phyloP scores from a whole-genome alignment of 2,329 filamentous ascomycete species.

The Cytospora leucostoma region DNA sequence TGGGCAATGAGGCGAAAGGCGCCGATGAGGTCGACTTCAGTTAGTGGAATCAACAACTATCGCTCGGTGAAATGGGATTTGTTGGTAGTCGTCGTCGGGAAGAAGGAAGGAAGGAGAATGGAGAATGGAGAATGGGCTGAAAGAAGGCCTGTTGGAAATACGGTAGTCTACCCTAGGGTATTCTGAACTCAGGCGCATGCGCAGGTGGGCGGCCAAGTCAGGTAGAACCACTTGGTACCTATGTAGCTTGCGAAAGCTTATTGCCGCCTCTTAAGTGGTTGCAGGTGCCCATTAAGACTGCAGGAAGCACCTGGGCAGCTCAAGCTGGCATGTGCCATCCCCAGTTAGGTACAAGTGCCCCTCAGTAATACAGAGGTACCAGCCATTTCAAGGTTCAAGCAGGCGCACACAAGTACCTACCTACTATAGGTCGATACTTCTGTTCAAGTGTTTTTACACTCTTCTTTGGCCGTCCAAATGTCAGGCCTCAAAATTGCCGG shows the following conservation, averaged over 20 bases:
- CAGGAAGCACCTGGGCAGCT: background rate
- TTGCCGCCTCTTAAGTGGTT: background rate
- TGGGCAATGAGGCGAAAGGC: conserved; percentile 7
- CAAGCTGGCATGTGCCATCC: background rate
- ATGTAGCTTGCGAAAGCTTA: background rate
- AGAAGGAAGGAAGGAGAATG: background rate
- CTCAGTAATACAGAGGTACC: too few relatives aligned
- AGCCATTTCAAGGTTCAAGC: too few relatives aligned
- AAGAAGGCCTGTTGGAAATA: background rate
- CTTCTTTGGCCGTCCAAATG: background rate
- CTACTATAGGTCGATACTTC: background rate
- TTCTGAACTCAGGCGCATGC: background rate
- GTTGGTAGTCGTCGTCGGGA: background rate
- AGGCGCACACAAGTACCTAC: background rate
- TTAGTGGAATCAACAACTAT: background rate
- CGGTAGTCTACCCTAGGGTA: too few relatives aligned
- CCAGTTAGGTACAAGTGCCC: background rate
- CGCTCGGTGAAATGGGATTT: background rate
- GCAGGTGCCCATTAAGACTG: background rate
- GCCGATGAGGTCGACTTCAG: background rate
- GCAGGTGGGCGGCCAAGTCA: background rate
- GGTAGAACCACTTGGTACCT: background rate
- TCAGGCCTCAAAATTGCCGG: background rate
- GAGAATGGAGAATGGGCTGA: background rate
- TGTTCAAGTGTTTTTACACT: background rate